Base-by-base conservation (phyloP, 108 stramenopile genomes). In the Skeletonema menzelii region DNA sequence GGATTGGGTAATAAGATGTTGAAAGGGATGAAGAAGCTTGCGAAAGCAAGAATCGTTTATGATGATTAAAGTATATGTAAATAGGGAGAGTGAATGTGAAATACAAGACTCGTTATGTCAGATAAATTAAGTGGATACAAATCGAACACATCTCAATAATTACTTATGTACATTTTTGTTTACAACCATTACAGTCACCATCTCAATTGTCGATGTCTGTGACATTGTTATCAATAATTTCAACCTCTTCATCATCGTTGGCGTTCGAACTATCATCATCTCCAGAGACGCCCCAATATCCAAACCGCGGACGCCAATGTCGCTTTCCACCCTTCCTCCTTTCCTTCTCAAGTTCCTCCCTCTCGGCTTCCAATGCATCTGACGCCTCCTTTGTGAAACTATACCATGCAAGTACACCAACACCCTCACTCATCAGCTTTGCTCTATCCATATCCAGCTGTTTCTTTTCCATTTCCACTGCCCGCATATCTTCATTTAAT, bases 391-490 rank as follows among this genome's bases (percentile, higher is more conserved):
- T 56, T 14, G 58, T 65, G 15, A 65, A 56, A 28, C 20, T 34
- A 63, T 70, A 77, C 80, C 73, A 81, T 55, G 69, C 57, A 47
- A 81, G 24, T n/a, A 81, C n/a, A 61, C 47, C 65, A 27, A 75
- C 59, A 24, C 69, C 63, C 65, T 81, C 80, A 20, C 68, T 30
- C 10, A 81, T 22, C 34, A 81, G 13, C 31, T 70, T 74, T 27
- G 11, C 28, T 57, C 73, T 53, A 22, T 81, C 80, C 22, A 47
- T 35, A 40, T 81, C 73, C 58, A 81, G 22, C 31, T 56, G 35
- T 46, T 32, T 65, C 30, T 27, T 63, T 15, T 75, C 70, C n/a
- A 65, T 28, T 44, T 75, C 73, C 20, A 81, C 11, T 7, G 42
- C 19, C 10, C 75, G 28, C 31, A 69, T 46, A 32, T 81, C 80